phyloP scores from a whole-genome alignment of 495 filamentous ascomycete species.

The Penicillium odoratum region DNA sequence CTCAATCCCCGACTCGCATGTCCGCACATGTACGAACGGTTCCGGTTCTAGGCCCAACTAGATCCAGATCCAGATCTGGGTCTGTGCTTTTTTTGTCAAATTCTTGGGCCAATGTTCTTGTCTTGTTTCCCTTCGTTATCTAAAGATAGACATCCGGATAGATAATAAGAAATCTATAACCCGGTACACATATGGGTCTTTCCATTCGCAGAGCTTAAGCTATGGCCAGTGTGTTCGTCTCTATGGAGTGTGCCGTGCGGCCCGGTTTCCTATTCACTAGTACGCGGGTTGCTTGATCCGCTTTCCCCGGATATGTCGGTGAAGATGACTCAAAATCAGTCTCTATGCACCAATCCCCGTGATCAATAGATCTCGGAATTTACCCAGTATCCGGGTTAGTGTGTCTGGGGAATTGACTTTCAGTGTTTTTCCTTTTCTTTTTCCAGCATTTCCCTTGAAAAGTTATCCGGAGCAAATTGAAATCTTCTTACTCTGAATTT shows the following conservation, averaged over 20 bases:
- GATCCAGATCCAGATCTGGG: slow-evolving; percentile 1
- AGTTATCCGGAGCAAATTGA: too few species aligned
- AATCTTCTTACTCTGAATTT: too few species aligned
- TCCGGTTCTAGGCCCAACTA: slow-evolving; percentile 2
- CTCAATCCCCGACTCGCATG: too few species aligned
- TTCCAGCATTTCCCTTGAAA: too few species aligned
- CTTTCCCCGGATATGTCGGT: not conserved
- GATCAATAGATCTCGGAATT: not conserved
- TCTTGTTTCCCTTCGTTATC: not conserved
- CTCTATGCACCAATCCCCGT: not conserved
- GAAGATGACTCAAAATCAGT: not conserved
- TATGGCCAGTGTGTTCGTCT: not conserved
- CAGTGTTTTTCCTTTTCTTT: not conserved
- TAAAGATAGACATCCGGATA: not conserved
- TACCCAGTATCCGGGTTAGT: not conserved
- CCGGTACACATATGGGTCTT: not conserved
- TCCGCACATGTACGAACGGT: not conserved
- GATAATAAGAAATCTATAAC: not conserved
- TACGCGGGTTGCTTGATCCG: not conserved
- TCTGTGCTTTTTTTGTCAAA: not conserved
- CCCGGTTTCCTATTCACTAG: not conserved
- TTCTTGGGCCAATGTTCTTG: not conserved
- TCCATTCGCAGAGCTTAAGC: not conserved
- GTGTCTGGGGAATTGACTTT: not conserved
- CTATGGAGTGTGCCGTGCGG: not conserved